Percentiles rank a stretch among this genome's conserved stretches.
Conservation (phyloP, 257 asterid genomes). For the Scutellaria galericulata region DNA sequence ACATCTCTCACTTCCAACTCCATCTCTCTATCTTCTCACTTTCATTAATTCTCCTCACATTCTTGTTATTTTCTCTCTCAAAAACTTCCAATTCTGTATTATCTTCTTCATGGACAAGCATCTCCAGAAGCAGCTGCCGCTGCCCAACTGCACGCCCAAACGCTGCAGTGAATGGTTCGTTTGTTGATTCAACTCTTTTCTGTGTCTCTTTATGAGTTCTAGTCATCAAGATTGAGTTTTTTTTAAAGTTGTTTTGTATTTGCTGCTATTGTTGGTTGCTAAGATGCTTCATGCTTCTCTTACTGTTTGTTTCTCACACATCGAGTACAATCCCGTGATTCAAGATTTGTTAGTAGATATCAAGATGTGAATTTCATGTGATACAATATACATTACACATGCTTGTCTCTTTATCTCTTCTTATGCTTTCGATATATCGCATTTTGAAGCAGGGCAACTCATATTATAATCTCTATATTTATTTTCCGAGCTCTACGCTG, state of each 20-base stretch:
- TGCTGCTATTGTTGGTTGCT: background rate
- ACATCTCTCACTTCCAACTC: slow-evolving; percentile 45
- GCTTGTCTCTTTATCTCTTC: background rate
- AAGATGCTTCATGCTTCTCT: background rate
- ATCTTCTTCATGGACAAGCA: slow-evolving; percentile 63
- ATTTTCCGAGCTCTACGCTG: background rate
- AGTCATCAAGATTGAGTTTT: background rate
- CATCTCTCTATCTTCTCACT: slow-evolving; percentile 35
- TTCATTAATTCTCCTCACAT: slow-evolving; percentile 20
- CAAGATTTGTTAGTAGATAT: background rate
- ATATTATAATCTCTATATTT: background rate
- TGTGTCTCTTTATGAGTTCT: background rate
- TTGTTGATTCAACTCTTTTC: slow-evolving; percentile 15
- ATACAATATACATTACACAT: background rate
- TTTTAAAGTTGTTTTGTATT: background rate
- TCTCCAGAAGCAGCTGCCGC: slow-evolving; percentile 53
- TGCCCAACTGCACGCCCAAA: slow-evolving; percentile 47
- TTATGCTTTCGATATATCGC: background rate
- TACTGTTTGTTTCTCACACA: background rate
- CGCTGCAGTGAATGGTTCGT: slow-evolving; percentile 74
- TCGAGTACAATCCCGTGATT: background rate
- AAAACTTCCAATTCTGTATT: slow-evolving; percentile 37
- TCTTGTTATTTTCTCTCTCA: slow-evolving; percentile 47
- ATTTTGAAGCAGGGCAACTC: background rate
- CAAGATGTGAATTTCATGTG: background rate